Conservation (phyloP, 2,329 filamentous ascomycete genomes). For the Sporothrix sp. region DNA sequence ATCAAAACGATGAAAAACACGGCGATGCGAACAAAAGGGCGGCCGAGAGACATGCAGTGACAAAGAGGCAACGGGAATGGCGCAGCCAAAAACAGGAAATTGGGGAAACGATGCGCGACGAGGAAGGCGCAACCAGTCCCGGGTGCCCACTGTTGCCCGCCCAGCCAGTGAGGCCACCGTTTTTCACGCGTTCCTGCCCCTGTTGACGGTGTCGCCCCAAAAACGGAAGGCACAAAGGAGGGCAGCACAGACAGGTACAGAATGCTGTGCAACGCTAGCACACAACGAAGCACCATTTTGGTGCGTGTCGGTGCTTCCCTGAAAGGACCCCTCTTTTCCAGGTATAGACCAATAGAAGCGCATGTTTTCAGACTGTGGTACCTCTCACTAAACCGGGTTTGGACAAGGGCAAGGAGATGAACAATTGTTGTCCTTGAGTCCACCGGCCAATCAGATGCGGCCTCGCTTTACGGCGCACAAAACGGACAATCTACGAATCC, state of each 20-base stretch:
- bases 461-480: neutral
- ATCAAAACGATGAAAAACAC: neutral
- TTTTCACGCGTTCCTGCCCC: slow-evolving; percentile 3
- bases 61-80: neutral
- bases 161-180: neutral
- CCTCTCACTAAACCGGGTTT: slow-evolving; percentile 16
- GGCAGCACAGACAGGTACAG: neutral
- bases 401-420: slow-evolving; percentile 3
- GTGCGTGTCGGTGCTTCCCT: slow-evolving; percentile 1
- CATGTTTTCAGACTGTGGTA: slow-evolving; percentile 1
- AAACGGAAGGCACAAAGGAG: slow-evolving; percentile 2
- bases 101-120: slow-evolving; percentile 7
- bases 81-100: slow-evolving; percentile 4
- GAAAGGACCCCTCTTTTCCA: neutral
- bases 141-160: no score
- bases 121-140: no score
- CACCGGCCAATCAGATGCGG: slow-evolving; percentile 2
- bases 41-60: neutral
- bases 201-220: neutral
- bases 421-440: neutral
- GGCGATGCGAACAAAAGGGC: neutral
- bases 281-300: neutral
- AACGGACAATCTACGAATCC: no score
- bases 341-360: neutral
- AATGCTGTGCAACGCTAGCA: no score